phyloP scores from a whole-genome alignment of 306 rosid genomes.

The Sindora glabra region DNA sequence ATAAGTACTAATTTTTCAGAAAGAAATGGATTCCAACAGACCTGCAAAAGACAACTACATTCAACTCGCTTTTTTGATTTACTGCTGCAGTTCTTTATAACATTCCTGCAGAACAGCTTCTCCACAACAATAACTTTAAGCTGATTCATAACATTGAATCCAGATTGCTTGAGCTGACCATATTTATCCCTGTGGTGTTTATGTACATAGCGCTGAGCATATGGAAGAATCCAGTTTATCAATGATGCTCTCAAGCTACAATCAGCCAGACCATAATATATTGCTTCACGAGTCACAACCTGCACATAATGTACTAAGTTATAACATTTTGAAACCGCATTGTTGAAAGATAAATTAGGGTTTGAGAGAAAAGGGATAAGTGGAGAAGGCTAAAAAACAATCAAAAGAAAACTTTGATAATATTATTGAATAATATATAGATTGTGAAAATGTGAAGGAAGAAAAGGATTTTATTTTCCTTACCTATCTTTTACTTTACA shows the following conservation, averaged over 20 bases:
- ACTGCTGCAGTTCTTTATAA: constrained; percentile 43
- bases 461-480: too few relatives aligned
- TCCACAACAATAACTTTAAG: constrained; percentile 73
- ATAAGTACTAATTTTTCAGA: background rate
- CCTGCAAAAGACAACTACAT: constrained; percentile 78
- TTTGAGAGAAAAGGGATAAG: too few relatives aligned
- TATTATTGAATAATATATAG: too few relatives aligned
- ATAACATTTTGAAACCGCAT: background rate
- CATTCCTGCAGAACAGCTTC: constrained; percentile 67
- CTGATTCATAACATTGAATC: constrained; percentile 33
- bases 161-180: constrained; percentile 59
- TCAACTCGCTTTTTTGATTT: constrained; percentile 46
- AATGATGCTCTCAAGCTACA: constrained; percentile 45
- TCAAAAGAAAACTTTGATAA: too few relatives aligned
- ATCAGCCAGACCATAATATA: constrained; percentile 53
- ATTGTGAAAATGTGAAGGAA: too few relatives aligned
- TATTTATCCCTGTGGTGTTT: constrained; percentile 49
- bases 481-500: too few relatives aligned
- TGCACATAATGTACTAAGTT: constrained; percentile 34
- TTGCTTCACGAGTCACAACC: constrained; percentile 84
- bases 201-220: constrained; percentile 75
- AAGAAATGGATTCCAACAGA: constrained; percentile 12
- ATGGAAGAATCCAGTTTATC: constrained; percentile 82
- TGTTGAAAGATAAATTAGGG: too few relatives aligned
- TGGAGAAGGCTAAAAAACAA: too few relatives aligned